Conservation (phyloP, 352 stramenopile species). For the Phytophthora litchii region DNA sequence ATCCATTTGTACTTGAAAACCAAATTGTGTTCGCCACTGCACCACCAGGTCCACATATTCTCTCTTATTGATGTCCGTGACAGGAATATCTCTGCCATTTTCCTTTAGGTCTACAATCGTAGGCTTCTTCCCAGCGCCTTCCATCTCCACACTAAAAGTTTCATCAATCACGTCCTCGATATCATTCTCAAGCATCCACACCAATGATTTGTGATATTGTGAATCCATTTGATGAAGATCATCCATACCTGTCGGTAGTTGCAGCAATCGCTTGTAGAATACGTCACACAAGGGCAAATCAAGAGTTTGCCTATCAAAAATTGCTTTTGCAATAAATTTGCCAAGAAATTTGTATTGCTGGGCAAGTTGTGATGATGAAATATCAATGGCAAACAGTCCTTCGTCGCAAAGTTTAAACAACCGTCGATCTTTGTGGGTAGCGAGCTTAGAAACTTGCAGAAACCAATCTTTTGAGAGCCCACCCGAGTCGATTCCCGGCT, state of each 20-base stretch:
- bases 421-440: slow-evolving; percentile 34
- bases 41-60: slow-evolving; percentile 75
- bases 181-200: slow-evolving; percentile 90
- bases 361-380: slow-evolving; percentile 34
- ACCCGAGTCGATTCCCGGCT: slow-evolving; percentile 88
- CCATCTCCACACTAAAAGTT: slow-evolving; percentile 83
- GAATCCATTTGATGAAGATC: slow-evolving; percentile 79
- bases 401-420: slow-evolving; percentile 69
- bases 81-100: slow-evolving; percentile 63
- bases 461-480: slow-evolving; percentile 92
- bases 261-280: slow-evolving; percentile 76
- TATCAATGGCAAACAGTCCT: slow-evolving; percentile 56
- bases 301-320: slow-evolving; percentile 86
- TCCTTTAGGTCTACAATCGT: slow-evolving; percentile 62
- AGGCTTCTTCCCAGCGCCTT: slow-evolving; percentile 18
- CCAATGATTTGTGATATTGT: slow-evolving; percentile 81
- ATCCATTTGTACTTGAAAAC: slow-evolving; percentile 61
- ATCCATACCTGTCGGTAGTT: slow-evolving; percentile 45
- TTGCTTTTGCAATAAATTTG: slow-evolving; percentile 83
- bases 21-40: slow-evolving; percentile 67
- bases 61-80: slow-evolving; percentile 79
- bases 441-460: slow-evolving; percentile 68
- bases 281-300: slow-evolving; percentile 80
- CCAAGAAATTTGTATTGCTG: slow-evolving; percentile 73
- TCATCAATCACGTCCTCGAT: slow-evolving; percentile 82